A percentile compares a stretch with the other conserved stretches of the same genome.
These are phyloP conservation scores for Megacollybia marginata DNA, from an alignment of 768 basidiomycete species.

Conservation along the genomic window DNA sequence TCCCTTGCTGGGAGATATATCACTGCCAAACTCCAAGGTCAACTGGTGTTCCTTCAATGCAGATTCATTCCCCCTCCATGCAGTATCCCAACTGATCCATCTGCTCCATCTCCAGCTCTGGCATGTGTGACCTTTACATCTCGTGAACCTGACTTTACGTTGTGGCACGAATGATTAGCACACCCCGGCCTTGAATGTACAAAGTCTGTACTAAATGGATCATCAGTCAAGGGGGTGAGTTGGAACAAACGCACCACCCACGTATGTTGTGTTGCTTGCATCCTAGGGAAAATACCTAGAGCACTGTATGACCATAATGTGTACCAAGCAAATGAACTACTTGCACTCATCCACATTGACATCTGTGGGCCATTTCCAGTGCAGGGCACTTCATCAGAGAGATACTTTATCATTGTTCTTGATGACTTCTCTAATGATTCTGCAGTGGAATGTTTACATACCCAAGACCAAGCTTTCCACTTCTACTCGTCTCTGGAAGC, in stretches of 20 bases:
- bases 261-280: background rate
- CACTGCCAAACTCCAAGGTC: background rate
- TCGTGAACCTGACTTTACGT: background rate
- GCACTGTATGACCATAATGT: background rate
- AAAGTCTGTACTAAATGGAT: background rate
- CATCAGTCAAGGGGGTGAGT: background rate
- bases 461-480: background rate
- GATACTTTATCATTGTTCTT: background rate
- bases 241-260: background rate
- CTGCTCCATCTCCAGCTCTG: background rate
- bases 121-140: background rate
- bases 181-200: background rate
- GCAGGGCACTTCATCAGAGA: background rate
- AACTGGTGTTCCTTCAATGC: background rate
- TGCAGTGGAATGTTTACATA: background rate
- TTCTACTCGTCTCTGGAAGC: background rate
- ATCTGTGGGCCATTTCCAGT: background rate
- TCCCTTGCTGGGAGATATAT: background rate
- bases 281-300: background rate
- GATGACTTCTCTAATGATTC: background rate
- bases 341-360: background rate
- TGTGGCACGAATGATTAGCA: background rate
- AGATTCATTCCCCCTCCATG: background rate
- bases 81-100: background rate
- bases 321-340: background rate